These are phyloP conservation scores for Collybia nuda DNA, from an alignment of 768 basidiomycete genomes.

Conservation along the genomic window DNA sequence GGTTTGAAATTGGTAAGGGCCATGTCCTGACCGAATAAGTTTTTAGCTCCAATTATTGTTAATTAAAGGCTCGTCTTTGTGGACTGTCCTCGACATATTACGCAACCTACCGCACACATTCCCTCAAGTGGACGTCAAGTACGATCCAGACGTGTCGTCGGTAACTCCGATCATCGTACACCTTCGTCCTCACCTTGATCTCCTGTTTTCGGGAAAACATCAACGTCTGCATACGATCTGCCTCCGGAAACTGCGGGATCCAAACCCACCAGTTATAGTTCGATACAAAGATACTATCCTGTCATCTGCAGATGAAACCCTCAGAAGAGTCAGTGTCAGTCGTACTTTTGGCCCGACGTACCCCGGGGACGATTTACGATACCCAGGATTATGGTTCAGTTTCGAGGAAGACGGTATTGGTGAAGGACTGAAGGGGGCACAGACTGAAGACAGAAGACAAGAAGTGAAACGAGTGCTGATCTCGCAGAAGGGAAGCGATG, in stretches of 20 bases:
- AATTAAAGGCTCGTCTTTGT: conserved; percentile 66
- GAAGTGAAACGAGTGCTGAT: conserved; percentile 78
- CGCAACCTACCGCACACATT: conserved; percentile 66
- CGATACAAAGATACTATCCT: conserved; percentile 66
- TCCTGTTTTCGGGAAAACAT: conserved; percentile 79
- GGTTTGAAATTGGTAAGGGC: conserved; percentile 69
- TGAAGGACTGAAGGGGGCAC: conserved; percentile 52
- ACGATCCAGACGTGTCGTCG: conserved; percentile 68
- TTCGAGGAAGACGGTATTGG: conserved; percentile 73
- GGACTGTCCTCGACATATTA: conserved; percentile 72
- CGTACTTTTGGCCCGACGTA: conserved; percentile 84
- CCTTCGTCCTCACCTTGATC: conserved; percentile 77
- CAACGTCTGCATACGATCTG: conserved; percentile 82
- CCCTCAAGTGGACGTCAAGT: conserved; percentile 83
- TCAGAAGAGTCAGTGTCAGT: conserved; percentile 66
- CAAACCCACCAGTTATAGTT: conserved; percentile 64
- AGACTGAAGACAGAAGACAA: conserved; percentile 63
- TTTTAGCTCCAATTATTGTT: neutral
- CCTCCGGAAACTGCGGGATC: conserved; percentile 64
- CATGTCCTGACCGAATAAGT: neutral
- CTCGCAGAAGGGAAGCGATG: conserved; percentile 62
- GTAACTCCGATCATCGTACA: conserved; percentile 78
- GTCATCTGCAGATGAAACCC: conserved; percentile 57
- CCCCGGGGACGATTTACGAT: conserved; percentile 69
- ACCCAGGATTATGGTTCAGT: conserved; percentile 83